Evolutionary conservation across 1,284 basidiomycete genomes (phyloP).

Genomic region (Heterobasidion irregulare): DNA sequence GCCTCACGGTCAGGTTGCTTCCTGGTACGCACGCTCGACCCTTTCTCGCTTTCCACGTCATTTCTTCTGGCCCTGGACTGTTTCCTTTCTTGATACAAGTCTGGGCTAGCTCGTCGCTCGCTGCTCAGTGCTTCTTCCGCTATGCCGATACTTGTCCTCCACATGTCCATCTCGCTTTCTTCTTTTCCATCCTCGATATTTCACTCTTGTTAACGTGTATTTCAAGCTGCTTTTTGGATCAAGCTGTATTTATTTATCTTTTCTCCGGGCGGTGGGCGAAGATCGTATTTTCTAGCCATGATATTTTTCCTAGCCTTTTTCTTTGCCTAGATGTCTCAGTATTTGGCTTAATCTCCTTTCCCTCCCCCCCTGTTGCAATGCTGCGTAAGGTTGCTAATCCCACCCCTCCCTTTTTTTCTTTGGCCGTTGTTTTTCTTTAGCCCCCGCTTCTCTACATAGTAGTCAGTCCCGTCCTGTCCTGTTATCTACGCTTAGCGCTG

Average conservation of each 20-base stretch:
- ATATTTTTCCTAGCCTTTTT: neutral
- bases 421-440: slow-evolving; percentile 1
- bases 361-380: slow-evolving; percentile 1
- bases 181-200: neutral
- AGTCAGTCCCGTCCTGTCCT: neutral
- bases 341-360: neutral
- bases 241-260: neutral
- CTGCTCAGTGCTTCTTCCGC: neutral
- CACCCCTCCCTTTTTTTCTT: neutral
- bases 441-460: neutral
- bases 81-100: neutral
- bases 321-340: neutral
- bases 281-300: neutral
- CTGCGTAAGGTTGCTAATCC: neutral
- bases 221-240: neutral
- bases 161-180: neutral
- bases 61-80: neutral
- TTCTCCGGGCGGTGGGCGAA: neutral
- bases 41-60: neutral
- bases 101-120: neutral
- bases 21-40: neutral
- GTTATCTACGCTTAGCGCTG: slow-evolving; percentile 1
- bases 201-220: neutral
- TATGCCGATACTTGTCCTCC: neutral
- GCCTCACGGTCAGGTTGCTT: neutral